Base-by-base conservation (phyloP, 306 rosid genomes). In the Notholithocarpus densiflorus region DNA sequence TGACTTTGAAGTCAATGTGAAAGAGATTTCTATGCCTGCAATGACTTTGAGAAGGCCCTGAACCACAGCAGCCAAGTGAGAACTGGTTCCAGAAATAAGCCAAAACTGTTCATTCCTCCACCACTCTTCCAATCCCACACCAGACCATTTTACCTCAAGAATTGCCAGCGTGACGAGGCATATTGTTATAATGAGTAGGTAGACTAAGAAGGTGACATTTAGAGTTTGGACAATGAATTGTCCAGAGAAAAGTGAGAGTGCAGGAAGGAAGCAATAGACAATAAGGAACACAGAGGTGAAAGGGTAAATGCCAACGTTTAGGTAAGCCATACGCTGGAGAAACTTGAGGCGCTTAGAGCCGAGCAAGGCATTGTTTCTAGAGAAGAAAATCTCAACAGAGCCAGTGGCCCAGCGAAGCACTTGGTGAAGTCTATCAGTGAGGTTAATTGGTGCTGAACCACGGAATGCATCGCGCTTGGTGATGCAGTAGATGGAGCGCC, bases 21-120 rank as follows among this genome's bases (percentile, higher is more conserved):
- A 88, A 2, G 91, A 88, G 26, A 88, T 88, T 72, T 88, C 89
- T 1, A 88, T 79, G 17, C 91, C 91, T 6, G 91, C 91, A 18
- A 88, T 70, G 13, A 88, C 87, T 80, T 88, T 88, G 7, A 85
- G 68, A 13, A 85, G 75, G 3, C 91, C 91, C 60, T 88, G 91
- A 1, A 88, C 43, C 43, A 86, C 91, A 1, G 88, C 91, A 5
- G 89, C 89, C 20, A 88, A 79, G 77, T 88, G 91, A 56, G 91
- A 82, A 40, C 88, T 86, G 2, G 88, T 88, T 54, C 91, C 88
- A 5, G 88, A 83, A 65, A 88, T 88, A 75, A 88, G 88, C 91
- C 89, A 88, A 34, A 88, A 88, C 74, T 88, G 89, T 79, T 86
- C 88, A 20, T 88, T 86, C 64, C 91, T 79, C 91, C 91, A 88